phyloP scores from a whole-genome alignment of 2,329 filamentous ascomycete species.

The Arachnopeziza araneosa region DNA sequence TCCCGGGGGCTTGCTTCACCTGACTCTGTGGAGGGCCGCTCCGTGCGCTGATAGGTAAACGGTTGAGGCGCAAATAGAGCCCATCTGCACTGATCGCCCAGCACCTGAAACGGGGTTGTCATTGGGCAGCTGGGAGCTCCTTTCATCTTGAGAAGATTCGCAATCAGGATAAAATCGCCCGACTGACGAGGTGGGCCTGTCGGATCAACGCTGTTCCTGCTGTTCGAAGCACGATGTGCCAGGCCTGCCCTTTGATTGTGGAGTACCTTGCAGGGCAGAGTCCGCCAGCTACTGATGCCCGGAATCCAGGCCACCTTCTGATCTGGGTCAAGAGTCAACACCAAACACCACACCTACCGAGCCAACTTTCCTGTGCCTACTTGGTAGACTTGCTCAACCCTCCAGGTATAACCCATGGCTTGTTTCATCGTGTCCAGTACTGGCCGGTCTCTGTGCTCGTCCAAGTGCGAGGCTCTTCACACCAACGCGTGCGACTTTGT shows the following conservation, averaged over 20 bases:
- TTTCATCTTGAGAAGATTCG: neutral
- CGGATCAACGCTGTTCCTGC: neutral
- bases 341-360: neutral
- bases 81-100: neutral
- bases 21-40: neutral
- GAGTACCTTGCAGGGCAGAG: neutral
- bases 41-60: neutral
- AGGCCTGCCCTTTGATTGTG: constrained; percentile 34
- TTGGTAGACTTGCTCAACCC: no score
- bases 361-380: neutral
- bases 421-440: no score
- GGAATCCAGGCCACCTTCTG: neutral
- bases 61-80: neutral
- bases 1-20: neutral
- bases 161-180: neutral
- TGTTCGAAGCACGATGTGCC: neutral
- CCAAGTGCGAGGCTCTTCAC: neutral
- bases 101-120: neutral
- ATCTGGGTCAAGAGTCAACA: neutral
- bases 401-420: no score
- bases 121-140: neutral
- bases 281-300: neutral
- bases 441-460: neutral
- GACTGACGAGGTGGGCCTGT: neutral
- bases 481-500: neutral